These are phyloP conservation scores for Cadophora malorum DNA, from an alignment of 2,329 filamentous ascomycete genomes.

Conservation along the genomic window DNA sequence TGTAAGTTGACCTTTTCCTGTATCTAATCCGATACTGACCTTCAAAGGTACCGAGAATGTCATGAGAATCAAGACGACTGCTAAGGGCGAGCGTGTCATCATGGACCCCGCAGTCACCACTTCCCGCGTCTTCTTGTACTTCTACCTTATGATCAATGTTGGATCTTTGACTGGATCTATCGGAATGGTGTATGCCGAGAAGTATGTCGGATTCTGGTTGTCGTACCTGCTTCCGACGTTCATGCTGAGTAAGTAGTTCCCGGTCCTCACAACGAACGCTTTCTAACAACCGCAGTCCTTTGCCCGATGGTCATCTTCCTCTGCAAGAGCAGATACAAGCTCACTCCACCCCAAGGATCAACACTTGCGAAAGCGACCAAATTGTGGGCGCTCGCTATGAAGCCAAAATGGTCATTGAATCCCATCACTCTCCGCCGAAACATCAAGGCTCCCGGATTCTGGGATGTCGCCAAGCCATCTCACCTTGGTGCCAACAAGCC, in stretches of 20 bases:
- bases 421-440: conserved; percentile 59
- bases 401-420: conserved; percentile 61
- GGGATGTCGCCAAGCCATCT: conserved; percentile 65
- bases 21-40: conserved; percentile 21
- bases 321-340: conserved; percentile 49
- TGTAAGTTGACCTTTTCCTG: conserved; percentile 31
- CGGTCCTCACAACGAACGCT: neutral
- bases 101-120: conserved; percentile 46
- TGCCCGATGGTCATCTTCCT: conserved; percentile 63
- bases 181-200: conserved; percentile 59
- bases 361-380: conserved; percentile 66
- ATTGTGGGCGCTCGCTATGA: conserved; percentile 60
- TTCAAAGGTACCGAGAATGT: conserved; percentile 29
- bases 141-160: conserved; percentile 62
- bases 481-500: conserved; percentile 59
- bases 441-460: conserved; percentile 61
- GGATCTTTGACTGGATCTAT: conserved; percentile 51
- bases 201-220: conserved; percentile 59
- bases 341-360: conserved; percentile 65
- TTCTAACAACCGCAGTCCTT: conserved; percentile 49
- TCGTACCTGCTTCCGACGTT: conserved; percentile 49
- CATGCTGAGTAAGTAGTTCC: conserved; percentile 30
- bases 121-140: conserved; percentile 47
- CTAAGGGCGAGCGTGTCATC: conserved; percentile 44
- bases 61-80: conserved; percentile 38